Evolutionary conservation across 2,329 filamentous ascomycete genomes (phyloP).

Genomic region (Aureobasidium sp.): DNA sequence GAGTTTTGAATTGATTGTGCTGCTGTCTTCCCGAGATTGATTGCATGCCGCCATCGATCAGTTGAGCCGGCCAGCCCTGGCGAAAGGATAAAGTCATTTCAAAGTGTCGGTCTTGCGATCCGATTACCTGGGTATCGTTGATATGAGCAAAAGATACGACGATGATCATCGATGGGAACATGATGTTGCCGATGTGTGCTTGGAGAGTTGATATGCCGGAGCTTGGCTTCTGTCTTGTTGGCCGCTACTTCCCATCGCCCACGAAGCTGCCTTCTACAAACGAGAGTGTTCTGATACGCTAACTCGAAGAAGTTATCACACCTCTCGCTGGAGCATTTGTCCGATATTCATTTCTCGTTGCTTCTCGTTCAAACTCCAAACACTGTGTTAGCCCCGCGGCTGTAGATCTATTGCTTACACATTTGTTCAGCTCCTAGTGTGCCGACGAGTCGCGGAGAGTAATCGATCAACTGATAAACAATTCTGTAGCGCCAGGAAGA

Average conservation of each 20-base stretch:
- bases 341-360: background rate
- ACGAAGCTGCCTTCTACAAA: background rate
- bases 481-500: background rate
- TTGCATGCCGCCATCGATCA: background rate
- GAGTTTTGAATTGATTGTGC: slow-evolving; percentile 1
- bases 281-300: background rate
- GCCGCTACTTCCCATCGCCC: background rate
- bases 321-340: background rate
- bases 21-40: background rate
- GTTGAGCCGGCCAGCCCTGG: background rate
- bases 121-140: background rate
- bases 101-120: background rate
- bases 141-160: background rate
- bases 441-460: background rate
- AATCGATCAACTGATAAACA: background rate
- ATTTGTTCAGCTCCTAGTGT: background rate
- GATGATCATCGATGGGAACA: background rate
- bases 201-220: background rate
- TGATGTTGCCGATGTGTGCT: background rate
- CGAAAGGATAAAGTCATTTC: background rate
- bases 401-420: background rate
- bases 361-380: background rate
- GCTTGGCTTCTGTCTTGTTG: background rate
- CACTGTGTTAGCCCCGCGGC: background rate
- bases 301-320: background rate